phyloP scores from a whole-genome alignment of 2,329 filamentous ascomycete species.

The Colletotrichum chlorophyti region DNA sequence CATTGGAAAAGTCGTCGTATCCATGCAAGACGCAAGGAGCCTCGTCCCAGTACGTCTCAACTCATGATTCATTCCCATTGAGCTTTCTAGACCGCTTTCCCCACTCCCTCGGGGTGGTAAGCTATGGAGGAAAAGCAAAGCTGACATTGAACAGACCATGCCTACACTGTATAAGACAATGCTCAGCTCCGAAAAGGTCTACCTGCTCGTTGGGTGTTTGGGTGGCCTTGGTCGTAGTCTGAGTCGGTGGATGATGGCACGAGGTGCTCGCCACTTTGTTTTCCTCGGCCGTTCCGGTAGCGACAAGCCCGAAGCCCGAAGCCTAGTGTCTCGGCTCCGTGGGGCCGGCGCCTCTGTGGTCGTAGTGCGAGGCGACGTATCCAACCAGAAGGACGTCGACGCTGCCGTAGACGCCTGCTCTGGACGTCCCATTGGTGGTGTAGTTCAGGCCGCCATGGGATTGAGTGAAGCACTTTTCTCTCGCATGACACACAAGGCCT shows the following conservation, averaged over 20 bases:
- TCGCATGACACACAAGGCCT: conserved; percentile 33
- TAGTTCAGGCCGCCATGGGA: conserved; percentile 43
- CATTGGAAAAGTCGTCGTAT: conserved; percentile 43
- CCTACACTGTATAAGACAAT: too few species aligned
- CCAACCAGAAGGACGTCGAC: too few species aligned
- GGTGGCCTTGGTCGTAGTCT: conserved; percentile 43
- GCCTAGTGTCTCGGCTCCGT: conserved; percentile 29
- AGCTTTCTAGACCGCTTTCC: too few species aligned
- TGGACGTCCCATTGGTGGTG: conserved; percentile 33
- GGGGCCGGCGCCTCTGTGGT: conserved; percentile 31
- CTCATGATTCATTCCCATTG: conserved; percentile 19
- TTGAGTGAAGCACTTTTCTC: conserved; percentile 35
- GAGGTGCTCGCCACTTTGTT: conserved; percentile 37
- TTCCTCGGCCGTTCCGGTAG: conserved; percentile 39
- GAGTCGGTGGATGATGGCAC: conserved; percentile 38
- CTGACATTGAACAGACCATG: too few species aligned
- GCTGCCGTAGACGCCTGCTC: conserved; percentile 31
- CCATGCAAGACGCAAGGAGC: conserved; percentile 15
- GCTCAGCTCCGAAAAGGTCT: conserved; percentile 27
- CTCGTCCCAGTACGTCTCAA: conserved; percentile 10
- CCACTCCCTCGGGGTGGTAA: too few species aligned
- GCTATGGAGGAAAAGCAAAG: too few species aligned
- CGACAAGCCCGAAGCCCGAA: conserved; percentile 33
- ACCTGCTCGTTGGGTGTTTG: conserved; percentile 31
- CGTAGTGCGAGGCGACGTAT: too few species aligned